Evolutionary conservation across 352 stramenopile genomes (phyloP), one percentile per base, ranked within the genome.

Genomic region (Pythium plurisporium): DNA sequence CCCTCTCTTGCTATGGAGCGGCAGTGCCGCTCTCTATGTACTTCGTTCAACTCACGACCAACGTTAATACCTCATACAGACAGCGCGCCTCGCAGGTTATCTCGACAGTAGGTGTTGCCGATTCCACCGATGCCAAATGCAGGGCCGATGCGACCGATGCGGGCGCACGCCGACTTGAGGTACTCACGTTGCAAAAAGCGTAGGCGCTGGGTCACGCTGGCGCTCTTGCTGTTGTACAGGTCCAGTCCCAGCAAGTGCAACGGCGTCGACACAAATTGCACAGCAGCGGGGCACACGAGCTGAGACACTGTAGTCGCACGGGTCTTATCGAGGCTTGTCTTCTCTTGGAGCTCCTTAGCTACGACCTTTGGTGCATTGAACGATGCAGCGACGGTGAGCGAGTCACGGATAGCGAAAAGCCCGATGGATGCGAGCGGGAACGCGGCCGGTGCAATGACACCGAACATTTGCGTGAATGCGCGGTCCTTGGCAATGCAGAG

Each of bases 381-480:
- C 19, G 85, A 96, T 29, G 89, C 86, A 4, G 50, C 85, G 22
- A 95, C 86, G 0, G 89, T 97, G 37, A 94, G 65, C 22, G 81
- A 89, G 60, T 97, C 89, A 15, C 89, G 74, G 19, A 95, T 61
- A 5, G 84, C 88, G 48, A 97, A 97, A n/a, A 96, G 69, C 3
- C 74, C 82, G 26, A 96, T 79, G 11, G 87, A 91, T 20, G 72
- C 60, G 19, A 95, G 64, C 10, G 86, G 85, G 45, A 97, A 93
- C 31, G 86, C 68, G 0, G 69, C 65, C 12, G 87, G 85, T 9
- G 72, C 76, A 44, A 89, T 87, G 41, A 91, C 82, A 22, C 89
- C 89, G 59, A 97, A 97, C 89, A 96, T 96, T 31, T 79, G 77
- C 34, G 89, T 86, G 58, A 96, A 97, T n/a, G 84, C 86, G 55